phyloP scores from a whole-genome alignment of 306 rosid genomes.

The Citrullus colocynthis region DNA sequence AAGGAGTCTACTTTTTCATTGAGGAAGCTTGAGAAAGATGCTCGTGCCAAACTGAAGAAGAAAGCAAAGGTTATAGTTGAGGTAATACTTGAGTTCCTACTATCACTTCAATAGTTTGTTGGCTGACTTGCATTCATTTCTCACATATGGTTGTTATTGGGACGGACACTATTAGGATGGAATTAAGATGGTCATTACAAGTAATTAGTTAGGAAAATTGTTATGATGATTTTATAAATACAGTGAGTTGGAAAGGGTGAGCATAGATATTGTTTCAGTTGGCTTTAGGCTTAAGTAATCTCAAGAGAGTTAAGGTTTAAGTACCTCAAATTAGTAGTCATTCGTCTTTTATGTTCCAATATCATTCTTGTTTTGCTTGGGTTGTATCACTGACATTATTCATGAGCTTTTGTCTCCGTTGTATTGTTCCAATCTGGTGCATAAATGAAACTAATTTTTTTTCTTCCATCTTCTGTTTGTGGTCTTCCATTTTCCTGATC shows the following conservation, averaged over 20 bases:
- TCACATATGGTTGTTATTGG: neutral
- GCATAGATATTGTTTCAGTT: neutral
- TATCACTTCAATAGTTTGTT: neutral
- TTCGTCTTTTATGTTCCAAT: neutral
- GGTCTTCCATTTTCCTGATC: neutral
- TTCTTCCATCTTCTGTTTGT: neutral
- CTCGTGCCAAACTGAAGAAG: constrained; percentile 45
- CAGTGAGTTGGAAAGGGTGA: neutral
- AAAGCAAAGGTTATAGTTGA: constrained; percentile 60
- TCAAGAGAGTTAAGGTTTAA: neutral
- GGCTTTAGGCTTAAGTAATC: neutral
- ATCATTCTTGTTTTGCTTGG: neutral
- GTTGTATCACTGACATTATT: neutral
- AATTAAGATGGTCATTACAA: neutral
- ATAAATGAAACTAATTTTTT: neutral
- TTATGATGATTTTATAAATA: neutral
- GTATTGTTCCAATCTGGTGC: neutral
- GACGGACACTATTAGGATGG: neutral
- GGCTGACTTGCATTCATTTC: neutral
- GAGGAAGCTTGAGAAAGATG: constrained; percentile 38
- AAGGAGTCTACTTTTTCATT: constrained; percentile 23
- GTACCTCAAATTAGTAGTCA: neutral
- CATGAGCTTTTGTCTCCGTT: neutral
- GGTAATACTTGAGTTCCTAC: constrained; percentile 34
- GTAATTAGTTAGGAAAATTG: neutral